These are phyloP conservation scores for Crithidia mellificae DNA, from an alignment of 208 protist genomes.

Conservation along the genomic window DNA sequence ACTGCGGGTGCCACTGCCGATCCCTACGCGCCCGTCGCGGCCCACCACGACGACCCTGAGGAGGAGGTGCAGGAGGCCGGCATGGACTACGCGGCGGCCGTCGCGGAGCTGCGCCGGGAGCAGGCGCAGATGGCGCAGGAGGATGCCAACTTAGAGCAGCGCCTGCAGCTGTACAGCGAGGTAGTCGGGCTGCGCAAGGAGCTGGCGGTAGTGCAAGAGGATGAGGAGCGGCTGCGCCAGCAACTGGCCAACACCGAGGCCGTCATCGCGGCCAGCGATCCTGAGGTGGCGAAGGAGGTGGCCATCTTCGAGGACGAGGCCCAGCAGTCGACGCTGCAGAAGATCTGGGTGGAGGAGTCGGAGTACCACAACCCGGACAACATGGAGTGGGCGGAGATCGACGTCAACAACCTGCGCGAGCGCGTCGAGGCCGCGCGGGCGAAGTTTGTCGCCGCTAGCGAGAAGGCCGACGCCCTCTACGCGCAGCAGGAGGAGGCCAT, in stretches of 20 bases:
- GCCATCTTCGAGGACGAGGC: constrained; percentile 66
- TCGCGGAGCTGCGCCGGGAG: constrained; percentile 23
- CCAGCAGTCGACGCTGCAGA: constrained; percentile 55
- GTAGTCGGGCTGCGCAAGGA: constrained; percentile 68
- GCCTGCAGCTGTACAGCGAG: constrained; percentile 75
- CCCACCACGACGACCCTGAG: not conserved
- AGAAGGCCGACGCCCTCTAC: constrained; percentile 49
- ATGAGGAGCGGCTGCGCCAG: constrained; percentile 50
- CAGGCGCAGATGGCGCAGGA: constrained; percentile 5
- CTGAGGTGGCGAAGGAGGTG: constrained; percentile 48
- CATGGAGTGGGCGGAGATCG: constrained; percentile 49
- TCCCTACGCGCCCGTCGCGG: not conserved
- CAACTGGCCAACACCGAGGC: constrained; percentile 42
- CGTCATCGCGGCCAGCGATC: constrained; percentile 40
- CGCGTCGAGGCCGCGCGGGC: constrained; percentile 43
- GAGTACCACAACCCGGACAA: constrained; percentile 51
- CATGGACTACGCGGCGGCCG: constrained; percentile 18
- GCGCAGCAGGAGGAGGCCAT: constrained; percentile 59
- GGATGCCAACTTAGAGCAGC: constrained; percentile 40
- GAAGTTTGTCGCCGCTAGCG: constrained; percentile 34
- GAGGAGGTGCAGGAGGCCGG: not conserved
- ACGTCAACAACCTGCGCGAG: constrained; percentile 47
- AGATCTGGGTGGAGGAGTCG: constrained; percentile 54
- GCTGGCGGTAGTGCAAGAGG: constrained; percentile 59
- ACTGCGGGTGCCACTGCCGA: not conserved